Base-by-base conservation (phyloP, 305 asterid species). In the Solanum hybrid region DNA sequence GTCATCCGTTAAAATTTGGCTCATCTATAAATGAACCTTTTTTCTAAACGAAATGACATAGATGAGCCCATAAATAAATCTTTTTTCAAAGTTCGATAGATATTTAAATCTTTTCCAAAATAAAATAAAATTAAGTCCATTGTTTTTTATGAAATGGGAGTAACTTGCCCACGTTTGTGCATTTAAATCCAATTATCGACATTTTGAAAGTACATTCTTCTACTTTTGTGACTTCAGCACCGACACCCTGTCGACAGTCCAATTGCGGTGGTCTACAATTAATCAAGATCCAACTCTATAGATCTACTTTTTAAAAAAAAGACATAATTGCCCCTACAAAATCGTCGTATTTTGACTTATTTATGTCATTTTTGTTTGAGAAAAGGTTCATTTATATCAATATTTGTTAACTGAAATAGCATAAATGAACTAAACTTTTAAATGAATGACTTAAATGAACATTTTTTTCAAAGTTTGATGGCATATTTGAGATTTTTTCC, bases 81-180 rank as follows among this genome's bases (percentile, higher is more conserved):
- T 41, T 41, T 41, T 41, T 2, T 13, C 20, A 17, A 57, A 6
- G 3, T 17, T 17, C 0, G 9, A 57, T 57, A 57, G 4, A 57
- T 57, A 57, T 20, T 57, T 41, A 41, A 57, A 6, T 0, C 10
- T 17, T 57, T 57, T 57, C 9, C 10, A 0, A 17, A 57, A 57
- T 51, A 51, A 51, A 51, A 45, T 45, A 45, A 57, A 57, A 57
- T 78, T 27, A 89, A 78, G 89, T 26, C 10, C 87, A 89, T 88
- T 90, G 78, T 72, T 81, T 72, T 72, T 81, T 41, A 61, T 76
- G 91, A 76, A 41, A 65, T 38, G 79, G 82, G 1, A 11, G 5
- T 10, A 22, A 79, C 65, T 72, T 24, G 87, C 73, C 87, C 88
- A 84, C 88, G 88, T 84, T 83, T 83, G 27, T 41, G 73, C 87